phyloP scores from a whole-genome alignment of 345 rosid species.

The Melaleuca quinquenervia region DNA sequence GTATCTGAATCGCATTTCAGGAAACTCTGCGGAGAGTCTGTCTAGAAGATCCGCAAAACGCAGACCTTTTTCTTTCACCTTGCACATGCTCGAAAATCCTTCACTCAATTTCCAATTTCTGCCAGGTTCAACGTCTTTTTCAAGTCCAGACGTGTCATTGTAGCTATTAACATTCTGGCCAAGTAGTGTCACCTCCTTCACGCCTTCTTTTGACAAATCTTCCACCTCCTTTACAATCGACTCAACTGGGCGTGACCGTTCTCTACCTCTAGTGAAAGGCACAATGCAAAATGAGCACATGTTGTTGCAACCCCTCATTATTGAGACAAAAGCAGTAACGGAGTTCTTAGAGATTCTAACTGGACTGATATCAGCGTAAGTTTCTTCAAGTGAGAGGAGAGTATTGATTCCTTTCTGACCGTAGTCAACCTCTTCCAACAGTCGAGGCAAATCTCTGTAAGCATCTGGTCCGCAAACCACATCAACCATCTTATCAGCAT shows the following conservation, averaged over 20 bases:
- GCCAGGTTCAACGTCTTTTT: slow-evolving; percentile 56
- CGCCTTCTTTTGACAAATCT: slow-evolving; percentile 76
- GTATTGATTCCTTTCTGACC: slow-evolving; percentile 95
- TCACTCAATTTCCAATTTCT: slow-evolving; percentile 63
- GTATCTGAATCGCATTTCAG: slow-evolving; percentile 94
- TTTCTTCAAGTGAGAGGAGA: slow-evolving; percentile 91
- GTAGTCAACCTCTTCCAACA: slow-evolving; percentile 75
- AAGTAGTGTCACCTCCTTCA: slow-evolving; percentile 86
- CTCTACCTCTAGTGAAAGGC: slow-evolving; percentile 93
- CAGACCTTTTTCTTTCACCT: slow-evolving; percentile 69
- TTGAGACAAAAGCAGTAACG: slow-evolving; percentile 74
- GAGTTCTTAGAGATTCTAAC: slow-evolving; percentile 62
- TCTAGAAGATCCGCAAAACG: slow-evolving; percentile 90
- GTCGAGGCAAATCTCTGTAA: slow-evolving; percentile 76
- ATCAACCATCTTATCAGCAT: slow-evolving; percentile 95
- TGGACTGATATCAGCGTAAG: slow-evolving; percentile 80
- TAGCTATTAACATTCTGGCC: slow-evolving; percentile 97
- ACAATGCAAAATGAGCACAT: slow-evolving; percentile 97
- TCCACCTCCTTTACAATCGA: slow-evolving; percentile 80
- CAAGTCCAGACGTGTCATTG: slow-evolving; percentile 53
- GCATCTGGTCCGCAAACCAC: slow-evolving; percentile 98
- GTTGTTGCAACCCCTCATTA: slow-evolving; percentile 96
- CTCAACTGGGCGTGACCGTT: slow-evolving; percentile 80
- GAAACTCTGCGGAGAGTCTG: slow-evolving; percentile 66
- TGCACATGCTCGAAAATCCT: slow-evolving; percentile 78